Conservation (phyloP, 2,329 filamentous ascomycete genomes). For the Pestalotiopsis sp. region DNA sequence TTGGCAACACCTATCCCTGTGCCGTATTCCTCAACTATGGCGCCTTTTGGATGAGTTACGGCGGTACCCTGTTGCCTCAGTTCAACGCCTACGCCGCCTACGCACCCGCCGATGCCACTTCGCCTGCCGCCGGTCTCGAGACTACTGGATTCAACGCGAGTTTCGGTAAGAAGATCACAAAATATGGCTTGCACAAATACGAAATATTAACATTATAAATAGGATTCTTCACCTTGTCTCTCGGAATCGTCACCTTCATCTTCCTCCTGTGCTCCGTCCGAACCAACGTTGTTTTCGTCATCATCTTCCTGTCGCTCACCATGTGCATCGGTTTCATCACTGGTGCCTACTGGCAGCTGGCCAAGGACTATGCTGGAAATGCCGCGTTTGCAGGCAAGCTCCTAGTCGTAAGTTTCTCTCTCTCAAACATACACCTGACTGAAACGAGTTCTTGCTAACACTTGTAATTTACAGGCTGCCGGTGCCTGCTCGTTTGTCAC, state of each 20-base stretch:
- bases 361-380: conserved; percentile 39
- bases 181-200: not conserved
- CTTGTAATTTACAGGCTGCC: conserved; percentile 14
- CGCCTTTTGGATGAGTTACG: conserved; percentile 59
- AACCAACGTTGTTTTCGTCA: conserved; percentile 71
- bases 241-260: conserved; percentile 67
- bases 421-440: not conserved
- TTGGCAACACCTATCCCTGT: conserved; percentile 62
- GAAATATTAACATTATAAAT: not conserved
- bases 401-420: conserved; percentile 25
- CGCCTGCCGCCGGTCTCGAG: conserved; percentile 43
- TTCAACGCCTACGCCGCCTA: conserved; percentile 53
- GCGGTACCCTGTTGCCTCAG: conserved; percentile 54
- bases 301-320: conserved; percentile 68
- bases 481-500: conserved; percentile 21
- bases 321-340: conserved; percentile 62
- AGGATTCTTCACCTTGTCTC: conserved; percentile 65
- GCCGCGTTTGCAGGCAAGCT: conserved; percentile 29
- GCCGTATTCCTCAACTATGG: conserved; percentile 59
- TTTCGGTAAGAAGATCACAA: conserved; percentile 44
- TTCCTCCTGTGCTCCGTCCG: conserved; percentile 72
- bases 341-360: conserved; percentile 61
- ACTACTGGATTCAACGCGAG: conserved; percentile 56
- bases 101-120: conserved; percentile 34
- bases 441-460: not conserved